A percentile compares a stretch with the other conserved stretches of the same genome.
Evolutionary conservation across 2,329 filamentous ascomycete species (phyloP).

Genomic region (Colletotrichum truncatum): DNA sequence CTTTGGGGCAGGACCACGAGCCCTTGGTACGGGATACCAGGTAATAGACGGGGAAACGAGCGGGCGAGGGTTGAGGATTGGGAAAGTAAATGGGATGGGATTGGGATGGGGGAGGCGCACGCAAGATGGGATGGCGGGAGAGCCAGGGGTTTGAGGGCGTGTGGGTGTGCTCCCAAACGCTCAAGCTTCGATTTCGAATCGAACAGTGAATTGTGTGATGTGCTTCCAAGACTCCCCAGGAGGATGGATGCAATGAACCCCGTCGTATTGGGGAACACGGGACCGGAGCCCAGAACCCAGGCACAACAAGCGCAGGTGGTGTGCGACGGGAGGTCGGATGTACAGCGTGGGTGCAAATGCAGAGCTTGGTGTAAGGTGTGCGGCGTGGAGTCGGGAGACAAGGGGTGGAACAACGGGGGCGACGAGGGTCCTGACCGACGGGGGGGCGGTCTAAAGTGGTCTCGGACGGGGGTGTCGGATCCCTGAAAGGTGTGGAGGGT

Average conservation of each 20-base stretch:
- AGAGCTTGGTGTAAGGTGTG: neutral
- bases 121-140: slow-evolving; percentile 24
- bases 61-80: slow-evolving; percentile 23
- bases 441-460: neutral
- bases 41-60: slow-evolving; percentile 15
- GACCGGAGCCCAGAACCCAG: neutral
- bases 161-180: neutral
- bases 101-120: slow-evolving; percentile 8
- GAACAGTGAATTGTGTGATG: slow-evolving; percentile 13
- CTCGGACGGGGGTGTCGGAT: slow-evolving; percentile 2
- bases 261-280: slow-evolving; percentile 4
- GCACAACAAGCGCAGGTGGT: neutral
- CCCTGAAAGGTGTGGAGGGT: slow-evolving; percentile 17
- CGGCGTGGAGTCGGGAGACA: slow-evolving; percentile 27
- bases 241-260: neutral
- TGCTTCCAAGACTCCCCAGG: slow-evolving; percentile 5
- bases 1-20: slow-evolving; percentile 5
- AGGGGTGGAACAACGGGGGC: slow-evolving; percentile 13
- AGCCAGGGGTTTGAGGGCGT: slow-evolving; percentile 7
- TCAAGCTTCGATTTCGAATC: slow-evolving; percentile 23
- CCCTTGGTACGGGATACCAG: slow-evolving; percentile 3
- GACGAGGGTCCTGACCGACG: neutral
- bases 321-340: slow-evolving; percentile 10
- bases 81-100: slow-evolving; percentile 7
- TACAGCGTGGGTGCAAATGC: slow-evolving; percentile 5